Conservation (phyloP, 129 eudicot species). For the Oenanthe sinensis region DNA sequence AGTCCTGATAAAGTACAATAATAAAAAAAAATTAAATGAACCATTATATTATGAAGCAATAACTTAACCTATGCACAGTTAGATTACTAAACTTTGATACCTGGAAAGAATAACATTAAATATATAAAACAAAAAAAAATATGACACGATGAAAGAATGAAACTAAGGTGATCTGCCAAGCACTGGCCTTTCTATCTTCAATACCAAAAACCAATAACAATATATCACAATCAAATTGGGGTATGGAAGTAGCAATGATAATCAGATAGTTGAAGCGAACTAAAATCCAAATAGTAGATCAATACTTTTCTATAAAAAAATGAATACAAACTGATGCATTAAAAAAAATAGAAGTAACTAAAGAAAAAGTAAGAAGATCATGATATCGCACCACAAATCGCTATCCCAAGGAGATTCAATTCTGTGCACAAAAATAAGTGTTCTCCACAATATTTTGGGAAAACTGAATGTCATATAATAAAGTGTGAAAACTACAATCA, state of each 20-base stretch:
- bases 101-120: neutral
- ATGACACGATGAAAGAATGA: neutral
- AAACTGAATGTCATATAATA: neutral
- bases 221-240: neutral
- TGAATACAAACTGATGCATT: no score
- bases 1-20: neutral
- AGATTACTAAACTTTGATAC: neutral
- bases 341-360: no score
- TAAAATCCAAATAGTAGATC: no score
- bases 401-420: neutral
- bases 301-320: no score
- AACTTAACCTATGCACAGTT: neutral
- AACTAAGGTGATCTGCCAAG: neutral
- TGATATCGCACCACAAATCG: neutral
- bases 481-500: neutral
- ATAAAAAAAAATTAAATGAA: neutral
- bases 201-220: neutral
- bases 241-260: no score
- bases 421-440: neutral
- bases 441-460: neutral
- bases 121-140: neutral
- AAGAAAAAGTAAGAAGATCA: no score
- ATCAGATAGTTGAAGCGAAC: no score
- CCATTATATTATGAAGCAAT: neutral
- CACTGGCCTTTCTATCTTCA: neutral